Evolutionary conservation across 2,329 filamentous ascomycete species (phyloP).

Genomic region (Pestalotiopsis sp.): DNA sequence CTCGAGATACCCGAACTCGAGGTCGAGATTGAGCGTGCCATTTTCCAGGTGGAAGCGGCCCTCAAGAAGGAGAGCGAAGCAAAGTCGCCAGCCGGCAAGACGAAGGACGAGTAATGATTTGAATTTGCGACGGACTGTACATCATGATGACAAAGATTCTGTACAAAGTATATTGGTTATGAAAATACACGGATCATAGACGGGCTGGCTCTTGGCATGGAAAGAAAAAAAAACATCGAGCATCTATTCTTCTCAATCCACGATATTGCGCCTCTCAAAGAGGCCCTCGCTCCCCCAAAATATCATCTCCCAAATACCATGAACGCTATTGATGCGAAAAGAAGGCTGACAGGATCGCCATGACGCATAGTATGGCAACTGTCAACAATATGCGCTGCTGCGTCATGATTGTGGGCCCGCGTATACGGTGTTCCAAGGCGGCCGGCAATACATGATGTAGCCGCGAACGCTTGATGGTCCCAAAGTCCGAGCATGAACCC

Average conservation of each 20-base stretch:
- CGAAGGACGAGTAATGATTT: slow-evolving; percentile 20
- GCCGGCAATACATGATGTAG: neutral
- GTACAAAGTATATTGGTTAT: slow-evolving; percentile 4
- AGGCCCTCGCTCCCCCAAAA: neutral
- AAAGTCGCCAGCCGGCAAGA: slow-evolving; percentile 20
- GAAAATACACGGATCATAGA: slow-evolving; percentile 19
- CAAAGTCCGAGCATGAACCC: slow-evolving; percentile 8
- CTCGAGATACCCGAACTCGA: slow-evolving; percentile 71
- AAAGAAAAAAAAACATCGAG: slow-evolving; percentile 13
- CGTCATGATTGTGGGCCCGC: slow-evolving; percentile 22
- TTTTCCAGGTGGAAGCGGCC: slow-evolving; percentile 69
- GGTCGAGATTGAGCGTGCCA: slow-evolving; percentile 73
- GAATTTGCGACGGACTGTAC: slow-evolving; percentile 8
- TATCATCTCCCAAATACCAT: neutral
- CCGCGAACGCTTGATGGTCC: neutral
- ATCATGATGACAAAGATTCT: slow-evolving; percentile 6
- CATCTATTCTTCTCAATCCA: slow-evolving; percentile 14
- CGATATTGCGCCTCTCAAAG: slow-evolving; percentile 11
- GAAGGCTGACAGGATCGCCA: slow-evolving; percentile 20
- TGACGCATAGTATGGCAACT: slow-evolving; percentile 33
- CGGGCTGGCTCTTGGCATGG: neutral
- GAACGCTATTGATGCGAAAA: slow-evolving; percentile 11
- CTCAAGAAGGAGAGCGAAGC: slow-evolving; percentile 39
- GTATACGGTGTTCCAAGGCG: slow-evolving; percentile 6
- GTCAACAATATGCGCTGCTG: slow-evolving; percentile 31